Percentiles rank a stretch among this genome's conserved stretches.
phyloP scores from a whole-genome alignment of 495 filamentous ascomycete species.

The Pseudevernia furfuracea region DNA sequence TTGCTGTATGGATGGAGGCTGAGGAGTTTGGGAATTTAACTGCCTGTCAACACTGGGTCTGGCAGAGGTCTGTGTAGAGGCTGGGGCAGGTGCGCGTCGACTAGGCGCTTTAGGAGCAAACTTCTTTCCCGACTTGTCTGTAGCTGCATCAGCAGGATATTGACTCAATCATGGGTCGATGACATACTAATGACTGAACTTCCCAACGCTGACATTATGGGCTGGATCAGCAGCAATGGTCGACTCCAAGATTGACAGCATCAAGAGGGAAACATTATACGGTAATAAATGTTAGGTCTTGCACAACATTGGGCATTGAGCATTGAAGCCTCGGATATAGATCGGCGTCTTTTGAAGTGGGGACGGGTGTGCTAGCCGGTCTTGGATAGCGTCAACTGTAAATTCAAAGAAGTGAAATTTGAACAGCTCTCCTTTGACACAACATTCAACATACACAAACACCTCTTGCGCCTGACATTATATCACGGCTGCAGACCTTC shows the following conservation, averaged over 20 bases:
- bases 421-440: slow-evolving; percentile 9
- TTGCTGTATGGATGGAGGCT: slow-evolving; percentile 30
- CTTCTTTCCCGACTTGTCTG: slow-evolving; percentile 50
- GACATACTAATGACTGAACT: slow-evolving; percentile 52
- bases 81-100: slow-evolving; percentile 38
- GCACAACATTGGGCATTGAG: not conserved
- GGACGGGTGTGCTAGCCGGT: not conserved
- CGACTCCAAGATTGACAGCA: not conserved
- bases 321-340: no score
- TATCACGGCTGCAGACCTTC: not conserved
- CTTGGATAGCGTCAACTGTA: not conserved
- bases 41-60: slow-evolving; percentile 38
- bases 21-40: slow-evolving; percentile 31
- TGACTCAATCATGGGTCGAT: not conserved
- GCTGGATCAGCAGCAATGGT: slow-evolving; percentile 21
- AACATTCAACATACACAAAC: not conserved
- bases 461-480: not conserved
- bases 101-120: slow-evolving; percentile 45
- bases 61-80: slow-evolving; percentile 31
- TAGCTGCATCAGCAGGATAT: slow-evolving; percentile 13
- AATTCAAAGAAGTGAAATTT: not conserved
- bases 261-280: not conserved
- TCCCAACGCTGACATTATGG: slow-evolving; percentile 46
- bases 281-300: not conserved
- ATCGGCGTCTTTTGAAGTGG: not conserved